Evolutionary conservation across 2,329 filamentous ascomycete species (phyloP).

Genomic region (Tolypocladium cylindrosporum): DNA sequence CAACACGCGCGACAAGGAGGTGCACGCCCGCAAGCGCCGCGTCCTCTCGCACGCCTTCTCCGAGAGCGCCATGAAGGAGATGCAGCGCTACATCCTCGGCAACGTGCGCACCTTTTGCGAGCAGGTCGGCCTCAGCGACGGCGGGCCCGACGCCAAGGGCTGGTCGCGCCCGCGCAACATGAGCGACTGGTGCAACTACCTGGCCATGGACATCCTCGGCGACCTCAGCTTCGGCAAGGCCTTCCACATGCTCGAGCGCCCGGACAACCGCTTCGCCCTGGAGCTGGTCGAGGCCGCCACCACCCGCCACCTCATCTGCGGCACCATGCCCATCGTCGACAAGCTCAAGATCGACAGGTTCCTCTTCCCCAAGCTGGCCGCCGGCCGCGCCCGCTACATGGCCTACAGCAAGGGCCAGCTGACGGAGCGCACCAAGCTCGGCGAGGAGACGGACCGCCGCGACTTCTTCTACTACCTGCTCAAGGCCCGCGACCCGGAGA

Average conservation of each 20-base stretch:
- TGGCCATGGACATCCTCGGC: conserved; percentile 53
- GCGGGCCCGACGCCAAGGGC: conserved; percentile 36
- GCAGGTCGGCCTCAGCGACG: conserved; percentile 34
- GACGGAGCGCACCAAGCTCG: conserved; percentile 54
- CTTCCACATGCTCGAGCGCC: conserved; percentile 49
- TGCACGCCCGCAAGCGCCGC: conserved; percentile 61
- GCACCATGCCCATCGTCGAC: conserved; percentile 60
- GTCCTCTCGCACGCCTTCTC: conserved; percentile 66
- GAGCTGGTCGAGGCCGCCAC: conserved; percentile 58
- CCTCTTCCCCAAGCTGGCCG: conserved; percentile 57
- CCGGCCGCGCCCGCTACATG: conserved; percentile 60
- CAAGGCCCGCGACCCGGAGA: conserved; percentile 61
- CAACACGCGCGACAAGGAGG: conserved; percentile 57
- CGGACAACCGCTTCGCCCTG: conserved; percentile 56
- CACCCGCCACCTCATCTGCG: conserved; percentile 59
- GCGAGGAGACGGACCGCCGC: conserved; percentile 55
- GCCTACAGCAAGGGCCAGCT: conserved; percentile 59
- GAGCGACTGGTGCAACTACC: conserved; percentile 52
- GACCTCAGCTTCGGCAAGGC: conserved; percentile 53
- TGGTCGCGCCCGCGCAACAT: conserved; percentile 53
- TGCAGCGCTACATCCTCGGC: conserved; percentile 56
- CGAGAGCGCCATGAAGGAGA: conserved; percentile 54
- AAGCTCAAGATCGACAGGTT: conserved; percentile 57
- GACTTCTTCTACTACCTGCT: conserved; percentile 72
- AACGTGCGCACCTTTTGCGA: conserved; percentile 60